Base-by-base conservation (phyloP, 768 basidiomycete genomes). In the Lentinula sp. region DNA sequence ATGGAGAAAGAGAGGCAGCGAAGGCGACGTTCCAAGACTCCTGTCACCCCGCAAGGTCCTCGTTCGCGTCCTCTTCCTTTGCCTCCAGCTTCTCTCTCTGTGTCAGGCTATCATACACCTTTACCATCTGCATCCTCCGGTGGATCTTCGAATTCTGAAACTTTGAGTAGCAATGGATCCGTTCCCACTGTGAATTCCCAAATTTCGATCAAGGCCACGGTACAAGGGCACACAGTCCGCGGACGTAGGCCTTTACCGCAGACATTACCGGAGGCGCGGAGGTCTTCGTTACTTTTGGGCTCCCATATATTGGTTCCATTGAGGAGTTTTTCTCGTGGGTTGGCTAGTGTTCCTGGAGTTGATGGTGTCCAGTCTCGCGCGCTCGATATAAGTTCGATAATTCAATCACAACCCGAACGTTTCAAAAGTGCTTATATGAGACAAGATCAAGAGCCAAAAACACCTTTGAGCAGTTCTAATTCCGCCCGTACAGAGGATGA, bases 1-100 rank as follows among this genome's bases (percentile, higher is more conserved):
- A 8, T 51, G 36, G 59, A 60, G 15, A 60, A 52, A 52, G 59
- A 60, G 50, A 60, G n/a, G 32, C 23, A 37, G 7, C 41, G 50
- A 39, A 16, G 59, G 39, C 50, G 59, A 45, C 59, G 32, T 13
- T 20, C 39, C n/a, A 60, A 42, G 37, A 51, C 50, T 8, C 39
- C 48, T 52, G 18, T 33, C 2, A 37, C 49, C 9, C 59, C 50
- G 7, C 59, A 52, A 16, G 59, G 59, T 15, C 59, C 59, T 42
- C 59, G 59, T 7, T n/a, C 50, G 3, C 59, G 48, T 15, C 48
- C 50, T 20, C 33, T 42, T 4, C 50, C 55, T 41, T 42, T 41
- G 9, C 18, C 35, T 16, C 53, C 33, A 9, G 20, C 52, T 36
- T 36, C 33, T 13, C 32, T n/a, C 15, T 23, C 52, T 35, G 0